These are phyloP conservation scores for Colletotrichum ledebouriae DNA, from an alignment of 2,329 filamentous ascomycete species.

Conservation along the genomic window DNA sequence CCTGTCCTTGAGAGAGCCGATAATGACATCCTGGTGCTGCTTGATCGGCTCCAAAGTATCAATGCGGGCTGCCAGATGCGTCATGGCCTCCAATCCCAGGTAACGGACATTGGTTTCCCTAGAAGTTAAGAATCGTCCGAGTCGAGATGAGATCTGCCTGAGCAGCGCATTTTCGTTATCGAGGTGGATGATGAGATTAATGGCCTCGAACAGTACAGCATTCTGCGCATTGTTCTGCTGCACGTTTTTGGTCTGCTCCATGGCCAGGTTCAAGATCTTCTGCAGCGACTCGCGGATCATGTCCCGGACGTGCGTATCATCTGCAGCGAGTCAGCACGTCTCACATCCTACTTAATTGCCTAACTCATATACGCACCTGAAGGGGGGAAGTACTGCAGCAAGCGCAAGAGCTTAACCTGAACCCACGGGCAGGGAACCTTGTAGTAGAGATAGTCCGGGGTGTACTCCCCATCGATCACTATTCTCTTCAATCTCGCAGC, in stretches of 20 bases:
- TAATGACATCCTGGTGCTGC: slow-evolving; percentile 95
- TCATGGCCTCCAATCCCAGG: slow-evolving; percentile 96
- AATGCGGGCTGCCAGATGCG: slow-evolving; percentile 91
- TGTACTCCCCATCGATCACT: slow-evolving; percentile 89
- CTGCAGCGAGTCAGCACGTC: slow-evolving; percentile 57
- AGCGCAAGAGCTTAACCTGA: slow-evolving; percentile 90
- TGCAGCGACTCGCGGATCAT: slow-evolving; percentile 93
- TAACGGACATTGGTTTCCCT: slow-evolving; percentile 98
- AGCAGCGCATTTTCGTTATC: slow-evolving; percentile 95
- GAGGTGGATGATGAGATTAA: slow-evolving; percentile 97
- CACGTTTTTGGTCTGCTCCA: slow-evolving; percentile 97
- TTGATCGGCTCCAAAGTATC: slow-evolving; percentile 98
- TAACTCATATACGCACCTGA: slow-evolving; percentile 72
- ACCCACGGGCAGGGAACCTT: slow-evolving; percentile 99
- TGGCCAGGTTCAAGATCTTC: slow-evolving; percentile 89
- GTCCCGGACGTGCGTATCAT: slow-evolving; percentile 91
- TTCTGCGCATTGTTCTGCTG: slow-evolving; percentile 99
- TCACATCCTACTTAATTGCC: slow-evolving; percentile 11
- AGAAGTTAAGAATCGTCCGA: slow-evolving; percentile 97
- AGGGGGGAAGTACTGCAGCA: slow-evolving; percentile 96
- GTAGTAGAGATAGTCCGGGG: slow-evolving; percentile 96
- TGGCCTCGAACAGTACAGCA: slow-evolving; percentile 96
- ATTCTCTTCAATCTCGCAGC: slow-evolving; percentile 90
- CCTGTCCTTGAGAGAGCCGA: slow-evolving; percentile 92
- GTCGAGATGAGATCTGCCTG: slow-evolving; percentile 91